Evolutionary conservation across 78 protist genomes (phyloP).

Genomic region (Protostelium mycophagum): DNA sequence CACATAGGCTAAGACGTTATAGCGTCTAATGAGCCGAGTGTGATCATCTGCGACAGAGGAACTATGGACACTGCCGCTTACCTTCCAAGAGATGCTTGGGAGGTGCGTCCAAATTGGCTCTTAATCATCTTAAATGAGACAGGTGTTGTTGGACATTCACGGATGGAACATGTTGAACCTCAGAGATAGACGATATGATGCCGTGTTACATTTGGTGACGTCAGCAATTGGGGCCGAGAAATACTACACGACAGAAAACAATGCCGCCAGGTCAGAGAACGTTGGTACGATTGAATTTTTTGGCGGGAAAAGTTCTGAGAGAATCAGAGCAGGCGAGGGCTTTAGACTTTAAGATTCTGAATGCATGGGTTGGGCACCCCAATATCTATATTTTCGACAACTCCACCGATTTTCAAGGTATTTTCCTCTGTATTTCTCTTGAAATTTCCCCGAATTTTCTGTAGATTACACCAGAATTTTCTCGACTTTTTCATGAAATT

Average conservation of each 20-base stretch:
- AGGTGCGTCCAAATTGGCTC: conserved; percentile 1
- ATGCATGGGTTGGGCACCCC: conserved; percentile 27
- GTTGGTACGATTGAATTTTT: neutral
- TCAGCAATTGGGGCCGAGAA: conserved; percentile 57
- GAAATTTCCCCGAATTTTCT: no score
- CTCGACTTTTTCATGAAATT: no score
- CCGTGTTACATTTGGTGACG: conserved; percentile 55
- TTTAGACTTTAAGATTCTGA: conserved; percentile 10
- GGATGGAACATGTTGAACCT: neutral
- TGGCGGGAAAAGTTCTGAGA: no score
- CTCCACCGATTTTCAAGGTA: conserved; percentile 8
- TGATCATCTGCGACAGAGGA: conserved; percentile 47
- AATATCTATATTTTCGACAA: conserved; percentile 26
- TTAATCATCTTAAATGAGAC: neutral
- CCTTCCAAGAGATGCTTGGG: neutral
- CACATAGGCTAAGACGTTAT: neutral
- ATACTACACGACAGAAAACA: conserved; percentile 30
- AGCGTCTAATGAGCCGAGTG: neutral
- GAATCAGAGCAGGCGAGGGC: conserved; percentile 12
- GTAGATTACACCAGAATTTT: no score
- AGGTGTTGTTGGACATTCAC: neutral
- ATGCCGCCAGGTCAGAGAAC: conserved; percentile 31
- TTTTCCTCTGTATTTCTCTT: no score
- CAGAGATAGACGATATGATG: conserved; percentile 44
- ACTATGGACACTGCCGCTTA: conserved; percentile 29